Evolutionary conservation across 768 basidiomycete species (phyloP), one percentile per base, ranked within the genome.

Genomic region (Lactarius tabidus): DNA sequence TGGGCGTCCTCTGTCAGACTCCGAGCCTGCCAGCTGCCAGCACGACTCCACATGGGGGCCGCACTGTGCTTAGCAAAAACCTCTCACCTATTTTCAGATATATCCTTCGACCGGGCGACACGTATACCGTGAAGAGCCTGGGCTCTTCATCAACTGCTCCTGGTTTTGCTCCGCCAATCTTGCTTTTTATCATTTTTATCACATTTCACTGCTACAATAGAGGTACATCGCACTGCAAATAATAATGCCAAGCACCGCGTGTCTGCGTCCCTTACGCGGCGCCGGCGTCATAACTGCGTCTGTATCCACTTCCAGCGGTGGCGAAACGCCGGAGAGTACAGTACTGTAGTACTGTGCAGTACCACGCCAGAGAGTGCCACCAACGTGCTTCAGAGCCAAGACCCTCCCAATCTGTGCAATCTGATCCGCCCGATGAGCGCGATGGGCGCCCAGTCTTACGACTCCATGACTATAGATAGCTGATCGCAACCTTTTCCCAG

Each of bases 1-100:
- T 51, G 12, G 23, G 26, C 48, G 48, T 15, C 26, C 43, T 45
- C 43, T n/a, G 9, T 45, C 43, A 23, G 43, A 45, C 43, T n/a
- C 43, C 43, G 48, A 26, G 23, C 12, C 39, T 2, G 6, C n/a
- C n/a, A 33, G 8, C 33, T 65, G 64, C 64, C 64, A 65, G 64
- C 64, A 51, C 64, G n/a, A 15, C 51, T 36, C 33, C 59, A 29
- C 64, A 60, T 31, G 58, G 41, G 33, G 15, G 48, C 8, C 53
- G 20, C 14, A 17, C 35, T 35, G 33, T 14, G 41, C 58, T 35
- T 60, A 41, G 59, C 64, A 15, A 60, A 60, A 65, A 60, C 17
- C 28, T 60, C 64, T 65, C 59, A 56, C 53, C 59, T 60, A 60
- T 35, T 36, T 54, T 48, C 58, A 45, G 29, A 28, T 33, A n/a